These are phyloP conservation scores for Penicillium waksmanii DNA, from an alignment of 495 filamentous ascomycete species.

Conservation along the genomic window DNA sequence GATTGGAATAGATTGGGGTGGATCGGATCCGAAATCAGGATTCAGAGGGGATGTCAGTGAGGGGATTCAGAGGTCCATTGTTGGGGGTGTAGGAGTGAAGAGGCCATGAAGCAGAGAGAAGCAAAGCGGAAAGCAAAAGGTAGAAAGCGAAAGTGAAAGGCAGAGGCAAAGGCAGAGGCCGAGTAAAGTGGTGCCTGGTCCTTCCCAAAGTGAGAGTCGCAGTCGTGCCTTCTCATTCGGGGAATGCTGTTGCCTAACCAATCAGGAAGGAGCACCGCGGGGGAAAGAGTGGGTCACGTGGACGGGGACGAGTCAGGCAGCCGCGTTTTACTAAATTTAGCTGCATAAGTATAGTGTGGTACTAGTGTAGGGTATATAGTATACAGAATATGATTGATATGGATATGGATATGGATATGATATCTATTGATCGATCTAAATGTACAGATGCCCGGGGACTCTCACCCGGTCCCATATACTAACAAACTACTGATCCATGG, in stretches of 20 bases:
- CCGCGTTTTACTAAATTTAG: conserved; percentile 8
- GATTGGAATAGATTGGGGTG: neutral
- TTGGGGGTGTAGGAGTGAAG: neutral
- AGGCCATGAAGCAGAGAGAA: conserved; percentile 17
- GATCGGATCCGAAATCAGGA: neutral
- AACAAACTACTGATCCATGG: neutral
- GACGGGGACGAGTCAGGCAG: conserved; percentile 18
- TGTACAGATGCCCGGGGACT: conserved; percentile 1
- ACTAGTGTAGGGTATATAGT: neutral
- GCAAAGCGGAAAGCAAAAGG: conserved; percentile 7
- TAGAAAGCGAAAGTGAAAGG: neutral
- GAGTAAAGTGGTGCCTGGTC: conserved; percentile 24
- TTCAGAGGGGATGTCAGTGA: neutral
- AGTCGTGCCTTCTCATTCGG: neutral
- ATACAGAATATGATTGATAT: neutral
- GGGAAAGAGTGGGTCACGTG: conserved; percentile 33
- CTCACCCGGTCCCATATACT: neutral
- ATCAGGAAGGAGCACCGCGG: conserved; percentile 29
- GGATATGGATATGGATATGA: neutral
- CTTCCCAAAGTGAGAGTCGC: neutral
- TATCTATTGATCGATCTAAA: conserved; percentile 1
- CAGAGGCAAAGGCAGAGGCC: neutral
- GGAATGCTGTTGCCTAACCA: conserved; percentile 59
- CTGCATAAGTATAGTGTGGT: neutral
- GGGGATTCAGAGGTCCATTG: neutral